These are phyloP conservation scores for Yarrowia sp. DNA, from an alignment of 805 yeast genomes.

Conservation along the genomic window DNA sequence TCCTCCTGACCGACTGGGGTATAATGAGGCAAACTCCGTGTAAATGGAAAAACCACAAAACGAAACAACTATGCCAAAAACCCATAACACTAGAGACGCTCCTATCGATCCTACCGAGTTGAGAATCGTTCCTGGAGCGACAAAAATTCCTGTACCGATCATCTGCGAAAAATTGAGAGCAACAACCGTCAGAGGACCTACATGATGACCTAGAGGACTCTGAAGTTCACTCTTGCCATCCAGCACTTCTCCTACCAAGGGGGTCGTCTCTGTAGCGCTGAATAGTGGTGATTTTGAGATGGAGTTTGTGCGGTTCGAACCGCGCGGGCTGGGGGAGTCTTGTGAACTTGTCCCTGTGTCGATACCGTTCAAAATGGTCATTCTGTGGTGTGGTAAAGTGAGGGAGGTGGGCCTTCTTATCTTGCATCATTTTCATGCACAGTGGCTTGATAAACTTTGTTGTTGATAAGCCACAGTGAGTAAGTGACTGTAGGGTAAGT, in stretches of 20 bases:
- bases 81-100: constrained; percentile 54
- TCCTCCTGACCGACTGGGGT: constrained; percentile 32
- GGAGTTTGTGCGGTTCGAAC: not conserved
- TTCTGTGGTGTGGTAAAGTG: not conserved
- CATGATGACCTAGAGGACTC: not conserved
- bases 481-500: not conserved
- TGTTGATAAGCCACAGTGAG: not conserved
- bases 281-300: not conserved
- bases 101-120: constrained; percentile 59
- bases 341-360: not conserved
- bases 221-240: not conserved
- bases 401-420: not conserved
- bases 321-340: not conserved
- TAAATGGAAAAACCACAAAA: constrained; percentile 1
- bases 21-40: constrained; percentile 6
- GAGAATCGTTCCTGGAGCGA: constrained; percentile 42
- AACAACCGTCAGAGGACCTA: not conserved
- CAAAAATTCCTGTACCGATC: constrained; percentile 15
- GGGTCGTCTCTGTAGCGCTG: not conserved
- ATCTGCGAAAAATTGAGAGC: constrained; percentile 7
- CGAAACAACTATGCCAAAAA: constrained; percentile 44
- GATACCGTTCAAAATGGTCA: not conserved
- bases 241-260: not conserved
- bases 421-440: constrained; percentile 13
- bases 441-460: constrained; percentile 17